Conservation (phyloP, 345 rosid genomes). For the Turritis glabra region DNA sequence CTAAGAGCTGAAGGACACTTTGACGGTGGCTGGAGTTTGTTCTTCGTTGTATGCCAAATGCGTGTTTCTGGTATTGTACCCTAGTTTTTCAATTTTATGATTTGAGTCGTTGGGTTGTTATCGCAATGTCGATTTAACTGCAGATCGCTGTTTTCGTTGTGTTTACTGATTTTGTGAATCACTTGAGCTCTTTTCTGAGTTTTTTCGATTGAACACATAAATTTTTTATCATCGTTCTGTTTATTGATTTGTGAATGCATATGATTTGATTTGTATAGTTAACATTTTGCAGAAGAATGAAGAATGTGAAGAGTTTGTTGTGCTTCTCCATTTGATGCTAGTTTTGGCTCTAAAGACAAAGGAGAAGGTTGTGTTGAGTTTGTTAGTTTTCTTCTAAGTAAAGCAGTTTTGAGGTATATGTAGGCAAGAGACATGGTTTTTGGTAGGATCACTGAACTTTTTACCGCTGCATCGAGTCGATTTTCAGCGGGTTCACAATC, state of each 20-base stretch:
- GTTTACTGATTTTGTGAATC: conserved; percentile 20
- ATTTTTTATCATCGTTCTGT: background rate
- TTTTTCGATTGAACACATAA: background rate
- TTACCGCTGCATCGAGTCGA: conserved; percentile 47
- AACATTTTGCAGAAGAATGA: conserved; percentile 18
- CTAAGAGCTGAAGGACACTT: conserved; percentile 21
- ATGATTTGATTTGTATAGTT: conserved; percentile 21
- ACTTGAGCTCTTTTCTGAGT: conserved; percentile 1
- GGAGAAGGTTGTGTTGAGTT: conserved; percentile 10
- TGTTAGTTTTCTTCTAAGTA: conserved; percentile 3
- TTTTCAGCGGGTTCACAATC: conserved; percentile 44
- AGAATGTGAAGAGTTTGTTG: conserved; percentile 26
- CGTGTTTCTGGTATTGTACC: conserved; percentile 13
- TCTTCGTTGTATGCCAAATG: conserved; percentile 33
- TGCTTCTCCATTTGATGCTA: conserved; percentile 16
- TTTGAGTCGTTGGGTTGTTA: background rate
- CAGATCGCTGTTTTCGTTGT: conserved; percentile 24
- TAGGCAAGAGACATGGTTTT: conserved; percentile 57
- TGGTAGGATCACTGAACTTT: conserved; percentile 52
- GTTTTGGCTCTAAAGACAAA: background rate
- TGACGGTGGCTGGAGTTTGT: conserved; percentile 25
- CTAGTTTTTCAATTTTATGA: background rate
- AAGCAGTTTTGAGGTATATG: conserved; percentile 30
- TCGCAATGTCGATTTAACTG: conserved; percentile 36
- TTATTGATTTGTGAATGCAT: background rate